Base-by-base conservation (phyloP, 1,284 basidiomycete genomes). In the Microbotryum silenes-acaulis region DNA sequence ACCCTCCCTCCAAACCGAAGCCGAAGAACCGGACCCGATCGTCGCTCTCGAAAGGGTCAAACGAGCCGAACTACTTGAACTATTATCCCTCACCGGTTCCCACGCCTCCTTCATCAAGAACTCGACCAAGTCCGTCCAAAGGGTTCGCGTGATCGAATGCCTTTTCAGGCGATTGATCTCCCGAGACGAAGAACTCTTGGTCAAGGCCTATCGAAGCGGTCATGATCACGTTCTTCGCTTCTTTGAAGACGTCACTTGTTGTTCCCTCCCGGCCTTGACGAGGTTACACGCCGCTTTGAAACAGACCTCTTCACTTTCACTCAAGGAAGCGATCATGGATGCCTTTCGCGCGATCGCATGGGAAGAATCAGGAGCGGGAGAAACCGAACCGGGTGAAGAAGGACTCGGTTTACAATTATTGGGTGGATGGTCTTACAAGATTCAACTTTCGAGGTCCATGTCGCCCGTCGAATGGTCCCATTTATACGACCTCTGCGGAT, bases 341-440 rank as follows among this genome's bases (percentile, higher is more conserved):
- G 67, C 67, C 16, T 69, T 69, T 18, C 62, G 67, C 23, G 64
- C 67, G 51, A 67, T 69, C 56, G 54, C 57, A 21, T 69, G 67
- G 67, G 67, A 69, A 46, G 65, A 69, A 52, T 61, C 58, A 9
- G 65, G 65, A 49, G 65, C 65, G 60, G 63, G 60, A 23, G 67
- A 69, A 51, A 69, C 67, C 16, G 67, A 69, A 37, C 60, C 61
- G 4, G 67, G 67, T 4, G 61, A 62, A 29, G 67, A 69, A 45
- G 67, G 67, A n/a, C 56, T 67, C 44, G 67, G 67, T 20, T 54
- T 69, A 60, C 67, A 69, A 42, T 57, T 69, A 16, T 51, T 69
- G 1, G 67, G 67, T 9, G 67, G 67, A 21, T 69, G 67, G 67
- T 53, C 59, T 1, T 69, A 69, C 61, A 64, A 60, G 58, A 57